These are phyloP conservation scores for Diaporthe sp. DNA, from an alignment of 2,329 filamentous ascomycete species.

Conservation along the genomic window DNA sequence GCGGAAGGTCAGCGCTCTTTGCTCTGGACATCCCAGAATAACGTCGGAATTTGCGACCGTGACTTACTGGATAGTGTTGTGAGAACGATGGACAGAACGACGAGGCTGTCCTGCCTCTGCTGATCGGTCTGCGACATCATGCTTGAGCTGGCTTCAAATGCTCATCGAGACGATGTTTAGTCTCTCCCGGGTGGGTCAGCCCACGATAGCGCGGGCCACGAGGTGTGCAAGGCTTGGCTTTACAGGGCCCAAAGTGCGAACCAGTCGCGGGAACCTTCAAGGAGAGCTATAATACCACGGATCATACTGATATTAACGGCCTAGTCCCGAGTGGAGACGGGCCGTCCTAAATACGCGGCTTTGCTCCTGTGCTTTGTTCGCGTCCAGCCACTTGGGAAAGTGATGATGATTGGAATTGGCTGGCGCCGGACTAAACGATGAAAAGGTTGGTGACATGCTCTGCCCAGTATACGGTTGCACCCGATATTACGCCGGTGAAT, in stretches of 20 bases:
- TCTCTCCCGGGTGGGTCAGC: neutral
- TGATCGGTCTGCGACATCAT: conserved; percentile 29
- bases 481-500: conserved; percentile 1
- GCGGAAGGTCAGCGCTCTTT: neutral
- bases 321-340: neutral
- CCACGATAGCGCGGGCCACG: neutral
- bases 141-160: neutral
- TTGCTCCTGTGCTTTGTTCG: neutral
- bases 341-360: conserved; percentile 14
- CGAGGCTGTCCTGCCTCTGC: conserved; percentile 33
- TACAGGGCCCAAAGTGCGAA: conserved; percentile 12
- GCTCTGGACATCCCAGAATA: conserved; percentile 2
- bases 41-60: conserved; percentile 37
- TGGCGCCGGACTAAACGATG: neutral
- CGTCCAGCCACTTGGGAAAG: neutral
- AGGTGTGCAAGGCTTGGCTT: neutral
- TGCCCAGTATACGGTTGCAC: conserved; percentile 15
- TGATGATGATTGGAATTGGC: neutral
- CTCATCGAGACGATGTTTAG: neutral
- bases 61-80: conserved; percentile 32
- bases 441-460: neutral
- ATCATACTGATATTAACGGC: neutral
- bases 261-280: neutral
- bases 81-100: conserved; percentile 16
- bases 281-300: neutral